Evolutionary conservation across 2,329 filamentous ascomycete species (phyloP), one percentile per base, ranked within the genome.

Genomic region (Aspergillus persii): DNA sequence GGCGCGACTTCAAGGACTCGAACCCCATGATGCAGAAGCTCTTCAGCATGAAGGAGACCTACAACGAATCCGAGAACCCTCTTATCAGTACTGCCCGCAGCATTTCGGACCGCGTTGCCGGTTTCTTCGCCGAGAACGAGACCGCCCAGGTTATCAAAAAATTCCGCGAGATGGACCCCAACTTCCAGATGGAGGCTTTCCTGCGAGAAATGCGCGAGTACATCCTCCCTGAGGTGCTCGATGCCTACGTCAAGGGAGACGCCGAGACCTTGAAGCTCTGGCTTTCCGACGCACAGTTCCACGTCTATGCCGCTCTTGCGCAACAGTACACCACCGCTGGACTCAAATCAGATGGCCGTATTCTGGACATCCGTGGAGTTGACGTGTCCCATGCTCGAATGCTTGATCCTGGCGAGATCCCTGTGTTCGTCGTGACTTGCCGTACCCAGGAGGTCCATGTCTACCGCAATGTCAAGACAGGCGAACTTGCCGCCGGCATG

Each of bases 111-210:
- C 87, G 90, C 59, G 87, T 99, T 44, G 92, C 90, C 50, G 92
- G 95, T 30, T 99, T 97, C 80, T 99, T 99, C 67, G 95, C 95
- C 62, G 95, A 99, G 77, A 99, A 98, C 76, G 95, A 99, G 80
- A 97, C 92, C 0, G 95, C 95, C 31, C 89, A 89, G 84, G 95
- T 99, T 39, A 96, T 98, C 80, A 98, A 97, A 81, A 96, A 94
- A 77, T 96, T 99, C 83, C 89, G 94, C 50, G 86, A 93, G 69
- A 97, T 98, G 86, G 95, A 99, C 69, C 94, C 95, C 4, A 85
- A 84, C 66, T 99, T 99, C 83, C 92, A 97, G 74, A 85, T 96
- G 67, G 95, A 99, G 77, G 90, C 92, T 0, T 99, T 98, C 82
- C 80, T 98, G 54, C 89, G 91, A 65, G 95, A 99, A 70, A 90